Conservation (phyloP, 2,329 filamentous ascomycete species). For the Pseudogymnoascus sp. region DNA sequence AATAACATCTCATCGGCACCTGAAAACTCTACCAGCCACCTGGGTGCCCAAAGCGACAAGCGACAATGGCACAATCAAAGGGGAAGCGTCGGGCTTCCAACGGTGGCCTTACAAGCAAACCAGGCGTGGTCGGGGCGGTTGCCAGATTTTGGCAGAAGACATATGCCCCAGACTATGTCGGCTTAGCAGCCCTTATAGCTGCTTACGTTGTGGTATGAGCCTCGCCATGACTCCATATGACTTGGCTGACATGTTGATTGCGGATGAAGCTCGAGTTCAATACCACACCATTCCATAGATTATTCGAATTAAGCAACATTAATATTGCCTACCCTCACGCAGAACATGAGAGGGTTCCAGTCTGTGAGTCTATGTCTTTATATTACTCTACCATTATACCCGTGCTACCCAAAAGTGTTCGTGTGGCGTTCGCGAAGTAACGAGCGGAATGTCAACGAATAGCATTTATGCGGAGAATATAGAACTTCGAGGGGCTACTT, state of each 20-base stretch:
- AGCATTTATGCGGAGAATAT: not conserved
- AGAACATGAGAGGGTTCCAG: conserved; percentile 71
- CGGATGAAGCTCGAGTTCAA: conserved; percentile 53
- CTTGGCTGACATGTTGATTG: not conserved
- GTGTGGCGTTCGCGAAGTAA: not conserved
- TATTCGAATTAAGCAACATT: conserved; percentile 84
- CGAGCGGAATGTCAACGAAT: not conserved
- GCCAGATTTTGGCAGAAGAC: conserved; percentile 52
- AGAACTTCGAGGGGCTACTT: not conserved
- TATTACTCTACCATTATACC: not conserved
- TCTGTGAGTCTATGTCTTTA: conserved; percentile 45
- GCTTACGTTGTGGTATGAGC: conserved; percentile 55
- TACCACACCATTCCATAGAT: conserved; percentile 82
- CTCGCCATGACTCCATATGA: not conserved
- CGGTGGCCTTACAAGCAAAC: not conserved
- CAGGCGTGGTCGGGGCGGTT: conserved; percentile 19
- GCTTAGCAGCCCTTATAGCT: conserved; percentile 61
- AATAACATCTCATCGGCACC: not conserved
- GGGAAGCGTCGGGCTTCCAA: not conserved
- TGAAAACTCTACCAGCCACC: not conserved
- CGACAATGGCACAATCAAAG: not conserved
- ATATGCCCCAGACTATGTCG: conserved; percentile 83
- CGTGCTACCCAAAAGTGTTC: not conserved
- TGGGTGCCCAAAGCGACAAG: not conserved
- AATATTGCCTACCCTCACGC: conserved; percentile 83